Conservation (phyloP, 1,139 yeast genomes). For the Nakaseomyces kungkrabaensis region DNA sequence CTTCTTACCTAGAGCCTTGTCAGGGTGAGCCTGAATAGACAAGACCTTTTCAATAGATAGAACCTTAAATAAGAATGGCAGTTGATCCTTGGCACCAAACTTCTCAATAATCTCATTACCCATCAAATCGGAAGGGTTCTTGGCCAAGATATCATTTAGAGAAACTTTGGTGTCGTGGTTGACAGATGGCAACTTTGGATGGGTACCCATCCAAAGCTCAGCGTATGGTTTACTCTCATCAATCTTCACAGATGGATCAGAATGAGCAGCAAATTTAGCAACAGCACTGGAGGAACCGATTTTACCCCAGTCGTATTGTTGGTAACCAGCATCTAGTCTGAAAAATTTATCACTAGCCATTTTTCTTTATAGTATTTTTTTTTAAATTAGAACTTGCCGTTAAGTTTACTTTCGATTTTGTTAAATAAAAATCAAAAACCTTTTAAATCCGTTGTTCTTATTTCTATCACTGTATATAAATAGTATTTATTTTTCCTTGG, state of each 20-base stretch:
- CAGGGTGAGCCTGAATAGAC: slow-evolving; percentile 97
- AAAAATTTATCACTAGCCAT: slow-evolving; percentile 3
- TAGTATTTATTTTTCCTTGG: too few relatives aligned
- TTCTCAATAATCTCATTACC: slow-evolving; percentile 49
- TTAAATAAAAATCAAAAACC: neutral
- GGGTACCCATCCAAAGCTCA: slow-evolving; percentile 98
- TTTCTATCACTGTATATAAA: too few relatives aligned
- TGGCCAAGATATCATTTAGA: slow-evolving; percentile 55
- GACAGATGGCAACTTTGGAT: slow-evolving; percentile 81
- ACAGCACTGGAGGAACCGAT: slow-evolving; percentile 77
- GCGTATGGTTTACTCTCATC: slow-evolving; percentile 77
- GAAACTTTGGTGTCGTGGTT: slow-evolving; percentile 43
- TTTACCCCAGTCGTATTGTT: slow-evolving; percentile 82
- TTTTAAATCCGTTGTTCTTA: too few relatives aligned
- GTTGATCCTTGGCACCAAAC: slow-evolving; percentile 59
- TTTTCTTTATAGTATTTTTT: neutral
- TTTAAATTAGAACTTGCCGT: neutral
- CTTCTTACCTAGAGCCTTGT: slow-evolving; percentile 67
- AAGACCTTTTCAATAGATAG: slow-evolving; percentile 85
- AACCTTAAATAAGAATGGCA: slow-evolving; percentile 91
- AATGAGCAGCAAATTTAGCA: slow-evolving; percentile 69
- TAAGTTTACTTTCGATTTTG: neutral
- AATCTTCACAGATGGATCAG: slow-evolving; percentile 51
- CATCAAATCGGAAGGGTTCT: slow-evolving; percentile 50
- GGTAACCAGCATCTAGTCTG: slow-evolving; percentile 36